Percentiles rank a stretch among this genome's conserved stretches.
phyloP scores from a whole-genome alignment of 2,329 filamentous ascomycete species.

The Hymenoscyphus fraxineus region DNA sequence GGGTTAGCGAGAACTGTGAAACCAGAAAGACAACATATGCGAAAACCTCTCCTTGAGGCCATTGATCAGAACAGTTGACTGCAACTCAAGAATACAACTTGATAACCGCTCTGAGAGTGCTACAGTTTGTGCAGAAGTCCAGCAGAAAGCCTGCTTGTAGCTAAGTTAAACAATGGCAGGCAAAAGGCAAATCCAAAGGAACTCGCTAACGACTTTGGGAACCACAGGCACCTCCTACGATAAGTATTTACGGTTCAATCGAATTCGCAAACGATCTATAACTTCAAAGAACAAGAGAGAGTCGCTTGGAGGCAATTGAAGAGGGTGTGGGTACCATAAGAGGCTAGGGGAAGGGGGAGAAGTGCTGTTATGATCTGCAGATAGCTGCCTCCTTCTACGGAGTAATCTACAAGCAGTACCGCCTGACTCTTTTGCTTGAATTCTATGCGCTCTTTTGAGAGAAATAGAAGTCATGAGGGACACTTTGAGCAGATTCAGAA shows the following conservation, averaged over 20 bases:
- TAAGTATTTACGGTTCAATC: background rate
- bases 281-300: background rate
- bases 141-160: background rate
- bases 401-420: background rate
- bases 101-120: background rate
- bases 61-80: background rate
- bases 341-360: background rate
- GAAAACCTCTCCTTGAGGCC: background rate
- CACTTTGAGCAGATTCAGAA: background rate
- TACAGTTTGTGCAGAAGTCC: background rate
- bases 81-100: background rate
- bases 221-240: background rate
- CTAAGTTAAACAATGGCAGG: background rate
- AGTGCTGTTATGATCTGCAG: background rate
- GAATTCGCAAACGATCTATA: background rate
- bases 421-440: background rate
- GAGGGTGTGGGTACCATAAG: background rate
- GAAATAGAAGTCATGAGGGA: background rate
- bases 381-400: background rate
- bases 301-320: background rate
- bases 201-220: background rate
- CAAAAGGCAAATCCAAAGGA: background rate
- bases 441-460: no score
- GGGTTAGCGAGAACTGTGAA: background rate
- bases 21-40: background rate